These are phyloP conservation scores for Fallopia convolvulus DNA, from an alignment of 148 eudicot genomes.

Conservation along the genomic window DNA sequence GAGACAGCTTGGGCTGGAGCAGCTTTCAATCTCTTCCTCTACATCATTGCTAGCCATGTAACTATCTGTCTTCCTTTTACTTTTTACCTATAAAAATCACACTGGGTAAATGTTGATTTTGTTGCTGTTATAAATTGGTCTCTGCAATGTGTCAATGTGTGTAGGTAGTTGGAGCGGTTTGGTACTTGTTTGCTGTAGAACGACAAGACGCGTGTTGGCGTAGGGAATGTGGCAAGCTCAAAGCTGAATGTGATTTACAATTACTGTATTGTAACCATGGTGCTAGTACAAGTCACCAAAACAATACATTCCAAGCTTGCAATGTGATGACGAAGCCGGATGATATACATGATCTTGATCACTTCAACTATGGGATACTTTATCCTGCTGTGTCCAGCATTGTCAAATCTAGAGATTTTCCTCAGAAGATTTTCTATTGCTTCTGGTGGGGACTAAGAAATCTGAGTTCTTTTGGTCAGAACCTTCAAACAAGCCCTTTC, in stretches of 20 bases:
- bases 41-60: slow-evolving; percentile 94
- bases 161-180: slow-evolving; percentile 73
- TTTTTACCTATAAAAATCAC: background rate
- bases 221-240: slow-evolving; percentile 22
- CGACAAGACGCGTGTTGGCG: slow-evolving; percentile 56
- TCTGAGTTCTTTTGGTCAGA: slow-evolving; percentile 78
- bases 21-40: slow-evolving; percentile 70
- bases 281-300: background rate
- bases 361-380: slow-evolving; percentile 66
- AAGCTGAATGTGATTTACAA: slow-evolving; percentile 14
- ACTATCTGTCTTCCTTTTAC: slow-evolving; percentile 14
- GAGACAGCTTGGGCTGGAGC: slow-evolving; percentile 96
- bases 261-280: slow-evolving; percentile 34
- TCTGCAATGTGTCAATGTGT: too few species aligned
- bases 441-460: slow-evolving; percentile 91
- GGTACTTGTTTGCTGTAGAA: slow-evolving; percentile 74
- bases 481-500: slow-evolving; percentile 60
- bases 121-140: too few species aligned
- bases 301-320: background rate
- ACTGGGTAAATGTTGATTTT: too few species aligned
- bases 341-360: background rate
- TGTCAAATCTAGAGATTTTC: slow-evolving; percentile 39
- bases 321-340: background rate
- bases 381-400: slow-evolving; percentile 55
- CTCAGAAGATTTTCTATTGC: slow-evolving; percentile 53